Evolutionary conservation across 2,329 filamentous ascomycete genomes (phyloP), one percentile per base, ranked within the genome.

Genomic region (Xylaria sp.): DNA sequence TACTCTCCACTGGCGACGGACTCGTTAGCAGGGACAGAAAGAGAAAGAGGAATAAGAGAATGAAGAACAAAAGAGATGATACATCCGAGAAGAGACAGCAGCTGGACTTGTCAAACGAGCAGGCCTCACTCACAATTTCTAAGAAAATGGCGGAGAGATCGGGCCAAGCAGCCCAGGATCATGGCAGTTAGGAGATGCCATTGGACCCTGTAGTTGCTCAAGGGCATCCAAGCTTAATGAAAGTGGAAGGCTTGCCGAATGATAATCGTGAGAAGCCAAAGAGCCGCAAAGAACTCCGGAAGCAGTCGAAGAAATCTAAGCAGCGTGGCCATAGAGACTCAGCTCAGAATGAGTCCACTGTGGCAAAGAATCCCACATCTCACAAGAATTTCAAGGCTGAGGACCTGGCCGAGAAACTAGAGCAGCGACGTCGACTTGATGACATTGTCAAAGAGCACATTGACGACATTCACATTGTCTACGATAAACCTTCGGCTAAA

Each of bases 171-270:
- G 26, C 38, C 39, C 44, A 56, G 34, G 50, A 50, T 54, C 53
- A 54, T 55, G 55, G 22, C 57, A 60, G n/a, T 39, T 65, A 64
- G 63, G 45, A 60, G 18, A 46, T 60, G 61, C 2, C 60, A 56
- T 63, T 56, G 52, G 54, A 44, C 39, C 44, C 47, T 39, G 49
- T 45, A 8, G 39, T 34, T 22, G 21, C 47, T 44, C 11, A 22
- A 20, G 5, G 39, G 13, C 7, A 38, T 38, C 18, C 24, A 37
- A 19, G 24, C 40, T 13, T 13, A 34, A 13, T 11, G 29, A 13
- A 34, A 34, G n/a, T 34, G 29, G 29, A 34, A 34, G 9, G 5
- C 9, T 34, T 13, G 29, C 16, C 29, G 29, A 13, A 7, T 13
- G 16, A 34, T 13, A 13, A 7, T 13, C 4, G 29, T 34, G 29